These are phyloP conservation scores for Solanum arcanum DNA, from an alignment of 257 asterid species.

Conservation along the genomic window DNA sequence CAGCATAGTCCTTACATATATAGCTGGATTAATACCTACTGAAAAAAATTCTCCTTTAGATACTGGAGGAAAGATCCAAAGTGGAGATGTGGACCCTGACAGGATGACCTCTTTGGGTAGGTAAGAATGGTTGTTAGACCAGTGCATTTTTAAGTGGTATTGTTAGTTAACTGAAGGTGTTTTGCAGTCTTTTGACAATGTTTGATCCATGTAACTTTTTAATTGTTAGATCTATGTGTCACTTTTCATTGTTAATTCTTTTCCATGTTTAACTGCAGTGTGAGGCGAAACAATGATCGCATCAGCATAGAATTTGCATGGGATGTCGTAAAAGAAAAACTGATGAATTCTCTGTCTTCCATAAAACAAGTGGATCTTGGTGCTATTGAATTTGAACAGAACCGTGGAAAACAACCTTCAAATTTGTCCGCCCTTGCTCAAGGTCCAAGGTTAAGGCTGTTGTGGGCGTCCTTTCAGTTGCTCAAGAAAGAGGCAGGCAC, in stretches of 20 bases:
- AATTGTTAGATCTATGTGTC: not conserved
- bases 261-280: slow-evolving; percentile 27
- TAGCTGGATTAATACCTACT: slow-evolving; percentile 58
- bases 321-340: slow-evolving; percentile 68
- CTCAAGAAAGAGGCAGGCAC: slow-evolving; percentile 84
- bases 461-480: slow-evolving; percentile 76
- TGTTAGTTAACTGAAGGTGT: not conserved
- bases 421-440: slow-evolving; percentile 73
- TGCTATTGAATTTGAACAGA: slow-evolving; percentile 31
- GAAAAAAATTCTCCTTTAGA: not conserved
- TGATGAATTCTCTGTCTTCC: slow-evolving; percentile 49
- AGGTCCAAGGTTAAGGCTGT: slow-evolving; percentile 72
- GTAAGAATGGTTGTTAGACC: slow-evolving; percentile 64
- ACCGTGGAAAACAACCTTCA: slow-evolving; percentile 33
- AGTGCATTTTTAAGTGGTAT: slow-evolving; percentile 4
- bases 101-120: slow-evolving; percentile 65
- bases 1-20: slow-evolving; percentile 57
- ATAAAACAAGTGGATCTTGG: slow-evolving; percentile 21
- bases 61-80: slow-evolving; percentile 18
- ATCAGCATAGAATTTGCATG: slow-evolving; percentile 52
- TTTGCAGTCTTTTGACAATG: not conserved
- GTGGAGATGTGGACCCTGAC: slow-evolving; percentile 24
- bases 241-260: not conserved
- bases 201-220: not conserved
- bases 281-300: slow-evolving; percentile 19